Evolutionary conservation across 1,139 yeast genomes (phyloP), one percentile per base, ranked within the genome.

Genomic region (Pneumocystis wakefieldiae): DNA sequence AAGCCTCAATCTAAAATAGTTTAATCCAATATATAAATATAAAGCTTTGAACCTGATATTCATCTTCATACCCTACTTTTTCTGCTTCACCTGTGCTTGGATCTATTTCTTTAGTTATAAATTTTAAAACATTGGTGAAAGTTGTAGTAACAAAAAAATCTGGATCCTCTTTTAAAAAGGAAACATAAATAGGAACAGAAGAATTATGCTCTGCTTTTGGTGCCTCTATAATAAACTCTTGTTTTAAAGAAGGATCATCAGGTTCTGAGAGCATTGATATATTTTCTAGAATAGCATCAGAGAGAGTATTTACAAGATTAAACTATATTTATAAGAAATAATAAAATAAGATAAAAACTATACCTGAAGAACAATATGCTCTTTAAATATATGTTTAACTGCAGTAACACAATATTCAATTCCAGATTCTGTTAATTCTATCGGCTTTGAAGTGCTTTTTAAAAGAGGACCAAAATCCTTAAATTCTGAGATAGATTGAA

Each of bases 61-160:
- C 96, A 74, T 92, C 98, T 66, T 87, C 86, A 81, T 86, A 89
- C 2, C 96, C 97, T 70, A 87, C 95, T 64, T 88, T 96, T 64
- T 78, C 81, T 64, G 88, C 84, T 68, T 78, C 83, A 42, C 86
- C 85, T 32, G 90, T 86, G 8, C 82, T 80, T 62, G 90, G 86
- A 69, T 89, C 86, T 67, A 87, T 78, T 73, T 91, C 97, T 74
- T 86, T 86, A 64, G 89, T 82, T 32, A 85, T 83, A 76, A 86
- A 92, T 58, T 85, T 81, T 67, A 92, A 78, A 17, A 83, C 81
- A 73, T 87, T 87, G 62, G 83, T 80, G 70, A 92, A 82, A 1
- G 83, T 78, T 59, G 83, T 82, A 66, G 81, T 76, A 57, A 76
- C 75, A 39, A 78, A 73, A 19, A 77, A 81, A 14, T 58, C 60